phyloP scores from a whole-genome alignment of 2,329 filamentous ascomycete genomes.

The Neofusicoccum parvum region DNA sequence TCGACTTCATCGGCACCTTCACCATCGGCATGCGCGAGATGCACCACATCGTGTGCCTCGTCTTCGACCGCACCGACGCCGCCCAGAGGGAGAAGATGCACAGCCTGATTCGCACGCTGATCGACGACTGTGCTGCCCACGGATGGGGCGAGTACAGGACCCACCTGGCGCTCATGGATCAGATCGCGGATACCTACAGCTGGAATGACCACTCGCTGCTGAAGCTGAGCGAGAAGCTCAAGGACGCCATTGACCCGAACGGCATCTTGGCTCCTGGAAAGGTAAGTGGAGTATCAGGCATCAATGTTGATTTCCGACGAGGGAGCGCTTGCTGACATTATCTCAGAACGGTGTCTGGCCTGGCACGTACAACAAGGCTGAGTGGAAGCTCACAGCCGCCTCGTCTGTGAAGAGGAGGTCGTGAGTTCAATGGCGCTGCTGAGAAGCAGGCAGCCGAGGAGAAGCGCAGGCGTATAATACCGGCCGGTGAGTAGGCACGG shows the following conservation, averaged over 20 bases:
- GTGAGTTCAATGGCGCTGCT: no score
- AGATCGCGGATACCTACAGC: slow-evolving; percentile 50
- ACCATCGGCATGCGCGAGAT: slow-evolving; percentile 45
- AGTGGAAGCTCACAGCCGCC: slow-evolving; percentile 5
- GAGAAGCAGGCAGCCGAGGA: no score
- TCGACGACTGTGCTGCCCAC: slow-evolving; percentile 42
- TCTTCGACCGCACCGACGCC: slow-evolving; percentile 33
- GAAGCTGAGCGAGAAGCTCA: slow-evolving; percentile 48
- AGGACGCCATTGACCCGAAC: slow-evolving; percentile 49
- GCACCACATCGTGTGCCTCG: slow-evolving; percentile 42
- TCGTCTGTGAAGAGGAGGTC: slow-evolving; percentile 1
- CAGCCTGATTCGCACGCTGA: slow-evolving; percentile 35
- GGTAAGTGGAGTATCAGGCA: slow-evolving; percentile 23
- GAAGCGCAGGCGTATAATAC: no score
- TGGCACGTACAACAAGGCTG: neutral
- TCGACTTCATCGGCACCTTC: slow-evolving; percentile 32
- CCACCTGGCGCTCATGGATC: slow-evolving; percentile 51
- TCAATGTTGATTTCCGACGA: neutral
- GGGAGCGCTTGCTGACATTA: neutral
- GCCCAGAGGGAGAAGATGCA: slow-evolving; percentile 29
- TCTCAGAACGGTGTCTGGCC: slow-evolving; percentile 8
- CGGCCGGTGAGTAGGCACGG: no score
- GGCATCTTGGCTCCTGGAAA: slow-evolving; percentile 33
- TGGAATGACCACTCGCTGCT: slow-evolving; percentile 48
- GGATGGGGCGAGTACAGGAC: slow-evolving; percentile 52